Percentiles rank a stretch among this genome's conserved stretches.
These are phyloP conservation scores for Alternaria alternata DNA, from an alignment of 2,329 filamentous ascomycete species.

Conservation along the genomic window DNA sequence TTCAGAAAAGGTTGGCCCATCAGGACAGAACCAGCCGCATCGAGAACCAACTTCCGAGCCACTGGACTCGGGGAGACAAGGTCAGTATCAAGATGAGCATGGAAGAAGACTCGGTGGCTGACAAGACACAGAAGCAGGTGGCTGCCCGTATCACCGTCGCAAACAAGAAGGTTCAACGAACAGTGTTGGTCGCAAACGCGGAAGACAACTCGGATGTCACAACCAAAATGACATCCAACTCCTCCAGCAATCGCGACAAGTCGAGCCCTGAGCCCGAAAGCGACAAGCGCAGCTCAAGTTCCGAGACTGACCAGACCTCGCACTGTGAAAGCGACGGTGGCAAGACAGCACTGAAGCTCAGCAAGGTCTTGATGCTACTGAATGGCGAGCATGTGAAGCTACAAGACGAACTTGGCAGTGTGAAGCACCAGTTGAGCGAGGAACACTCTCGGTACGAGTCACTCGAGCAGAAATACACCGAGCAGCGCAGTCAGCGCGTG, in stretches of 20 bases:
- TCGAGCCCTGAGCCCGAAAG: background rate
- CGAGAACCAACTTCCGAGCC: background rate
- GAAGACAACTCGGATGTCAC: background rate
- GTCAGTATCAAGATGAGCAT: background rate
- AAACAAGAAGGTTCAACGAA: background rate
- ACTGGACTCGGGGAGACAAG: background rate
- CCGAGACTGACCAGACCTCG: background rate
- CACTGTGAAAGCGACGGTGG: background rate
- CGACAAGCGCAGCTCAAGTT: background rate
- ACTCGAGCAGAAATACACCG: background rate
- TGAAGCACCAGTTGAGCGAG: background rate
- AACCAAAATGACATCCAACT: background rate
- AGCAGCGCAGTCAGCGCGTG: background rate
- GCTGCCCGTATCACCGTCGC: background rate
- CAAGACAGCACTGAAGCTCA: background rate
- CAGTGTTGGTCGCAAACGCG: background rate
- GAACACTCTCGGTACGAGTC: background rate
- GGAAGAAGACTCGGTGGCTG: background rate
- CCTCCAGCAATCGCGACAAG: background rate
- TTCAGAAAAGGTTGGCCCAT: no score
- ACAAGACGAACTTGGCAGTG: background rate
- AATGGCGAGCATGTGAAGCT: background rate
- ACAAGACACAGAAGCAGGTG: background rate
- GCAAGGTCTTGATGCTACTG: background rate
- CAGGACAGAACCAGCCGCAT: background rate